Conservation (phyloP, 2,329 filamentous ascomycete species). For the Mollisiaceae sp. region DNA sequence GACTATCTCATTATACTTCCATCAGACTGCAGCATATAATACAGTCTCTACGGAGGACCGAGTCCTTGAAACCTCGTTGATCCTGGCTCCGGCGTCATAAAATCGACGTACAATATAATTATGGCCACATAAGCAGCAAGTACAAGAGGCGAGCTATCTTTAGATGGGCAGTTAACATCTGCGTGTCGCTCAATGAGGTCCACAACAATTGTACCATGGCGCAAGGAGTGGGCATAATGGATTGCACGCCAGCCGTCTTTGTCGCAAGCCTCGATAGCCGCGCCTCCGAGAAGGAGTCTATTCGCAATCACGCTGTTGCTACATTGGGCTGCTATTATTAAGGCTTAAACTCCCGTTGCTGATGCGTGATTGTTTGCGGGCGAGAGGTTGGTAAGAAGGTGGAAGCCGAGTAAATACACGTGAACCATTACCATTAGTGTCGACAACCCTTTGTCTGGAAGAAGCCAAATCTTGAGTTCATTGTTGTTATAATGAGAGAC, state of each 20-base stretch:
- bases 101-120: background rate
- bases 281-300: background rate
- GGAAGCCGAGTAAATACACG: background rate
- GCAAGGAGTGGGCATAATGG: background rate
- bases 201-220: background rate
- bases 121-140: background rate
- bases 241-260: constrained; percentile 6
- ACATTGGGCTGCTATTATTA: background rate
- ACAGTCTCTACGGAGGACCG: background rate
- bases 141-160: background rate
- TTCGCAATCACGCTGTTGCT: background rate
- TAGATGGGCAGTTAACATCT: background rate
- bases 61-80: background rate
- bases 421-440: background rate
- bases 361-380: background rate
- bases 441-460: background rate
- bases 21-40: background rate
- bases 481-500: background rate
- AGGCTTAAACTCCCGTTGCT: background rate
- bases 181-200: background rate
- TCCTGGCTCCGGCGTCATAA: background rate
- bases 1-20: too few species aligned
- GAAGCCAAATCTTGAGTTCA: background rate
- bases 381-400: background rate
- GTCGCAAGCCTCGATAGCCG: background rate